These are phyloP conservation scores for Candida pseudocylindracea DNA, from an alignment of 1,139 yeast species.

Conservation along the genomic window DNA sequence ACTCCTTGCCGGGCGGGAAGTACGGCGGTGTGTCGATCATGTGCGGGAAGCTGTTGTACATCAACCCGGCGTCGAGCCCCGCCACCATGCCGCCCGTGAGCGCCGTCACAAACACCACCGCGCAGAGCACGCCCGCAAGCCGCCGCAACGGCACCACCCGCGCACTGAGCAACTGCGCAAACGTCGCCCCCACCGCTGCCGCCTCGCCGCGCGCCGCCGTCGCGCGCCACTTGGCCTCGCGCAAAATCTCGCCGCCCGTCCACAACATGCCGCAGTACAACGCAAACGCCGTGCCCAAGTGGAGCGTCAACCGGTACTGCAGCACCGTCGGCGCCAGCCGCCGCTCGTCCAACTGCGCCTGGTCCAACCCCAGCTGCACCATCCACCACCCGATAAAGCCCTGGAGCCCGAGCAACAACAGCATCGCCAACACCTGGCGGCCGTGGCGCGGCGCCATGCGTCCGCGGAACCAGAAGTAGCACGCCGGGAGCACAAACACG, in stretches of 20 bases:
- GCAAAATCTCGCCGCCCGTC: slow-evolving; percentile 68
- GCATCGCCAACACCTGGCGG: slow-evolving; percentile 42
- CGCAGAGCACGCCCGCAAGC: slow-evolving; percentile 31
- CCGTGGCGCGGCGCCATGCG: slow-evolving; percentile 53
- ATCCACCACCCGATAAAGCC: slow-evolving; percentile 99
- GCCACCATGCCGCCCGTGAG: slow-evolving; percentile 98
- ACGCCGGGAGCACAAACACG: slow-evolving; percentile 64
- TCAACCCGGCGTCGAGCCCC: slow-evolving; percentile 92
- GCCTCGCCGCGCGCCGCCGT: slow-evolving; percentile 26
- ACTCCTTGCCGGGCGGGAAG: slow-evolving; percentile 51
- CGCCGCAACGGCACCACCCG: slow-evolving; percentile 32
- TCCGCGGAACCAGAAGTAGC: slow-evolving; percentile 49
- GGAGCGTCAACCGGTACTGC: slow-evolving; percentile 85
- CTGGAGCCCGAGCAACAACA: slow-evolving; percentile 70
- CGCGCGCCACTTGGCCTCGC: slow-evolving; percentile 41
- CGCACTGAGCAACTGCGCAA: slow-evolving; percentile 29
- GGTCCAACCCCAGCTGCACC: slow-evolving; percentile 91
- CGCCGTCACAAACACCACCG: slow-evolving; percentile 65
- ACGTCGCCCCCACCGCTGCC: slow-evolving; percentile 20
- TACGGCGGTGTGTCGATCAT: slow-evolving; percentile 54
- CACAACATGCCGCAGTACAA: slow-evolving; percentile 78
- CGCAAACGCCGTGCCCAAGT: slow-evolving; percentile 80
- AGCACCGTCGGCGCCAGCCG: slow-evolving; percentile 89
- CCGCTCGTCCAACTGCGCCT: slow-evolving; percentile 55
- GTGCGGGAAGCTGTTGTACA: slow-evolving; percentile 88